Evolutionary conservation across 2,329 filamentous ascomycete species (phyloP), one percentile per base, ranked within the genome.

Genomic region (Fusarium albosuccineum): DNA sequence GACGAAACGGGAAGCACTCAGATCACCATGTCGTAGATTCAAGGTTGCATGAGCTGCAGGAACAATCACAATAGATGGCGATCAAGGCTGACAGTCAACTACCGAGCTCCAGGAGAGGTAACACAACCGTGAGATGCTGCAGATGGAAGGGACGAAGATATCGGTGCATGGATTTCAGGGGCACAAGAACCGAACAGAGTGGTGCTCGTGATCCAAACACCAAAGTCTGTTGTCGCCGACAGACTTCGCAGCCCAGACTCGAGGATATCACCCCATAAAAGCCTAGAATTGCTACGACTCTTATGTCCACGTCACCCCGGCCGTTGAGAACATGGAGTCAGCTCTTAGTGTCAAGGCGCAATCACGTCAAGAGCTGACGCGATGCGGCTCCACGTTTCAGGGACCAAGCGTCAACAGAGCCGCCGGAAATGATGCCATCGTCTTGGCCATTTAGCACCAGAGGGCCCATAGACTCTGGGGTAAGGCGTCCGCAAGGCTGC

Each of bases 381-480:
- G 14, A 67, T 57, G 48, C 50, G 42, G 51, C 64, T 50, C 37
- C 17, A 48, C 37, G 16, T 33, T 8, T 27, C 33, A 39, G 37
- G 37, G 40, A 48, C 26, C 26, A 16, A 9, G 41, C 51, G 39
- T 67, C 65, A 70, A 70, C 64, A 57, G 27, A 34, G 60, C 57
- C 62, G 62, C 56, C 36, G 41, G 6, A 17, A 34, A 71, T 71
- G 68, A 57, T 67, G 58, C 68, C 58, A 71, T 71, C 33, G 33
- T 36, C 9, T 26, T 22, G 17, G 17, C 17, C 17, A 22, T 22
- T 22, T 22, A 22, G 17, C 17, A n/a, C 26, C 37, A 30, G 40
- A 45, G 11, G 30, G 37, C 40, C 13, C 29, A n/a, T 34, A 33
- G 26, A 22, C 34, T 55, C 64, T 27, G 50, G 57, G 55, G 57